Base-by-base conservation (phyloP, 192 early-diverging fungal species). In the Geranomyces variabilis region DNA sequence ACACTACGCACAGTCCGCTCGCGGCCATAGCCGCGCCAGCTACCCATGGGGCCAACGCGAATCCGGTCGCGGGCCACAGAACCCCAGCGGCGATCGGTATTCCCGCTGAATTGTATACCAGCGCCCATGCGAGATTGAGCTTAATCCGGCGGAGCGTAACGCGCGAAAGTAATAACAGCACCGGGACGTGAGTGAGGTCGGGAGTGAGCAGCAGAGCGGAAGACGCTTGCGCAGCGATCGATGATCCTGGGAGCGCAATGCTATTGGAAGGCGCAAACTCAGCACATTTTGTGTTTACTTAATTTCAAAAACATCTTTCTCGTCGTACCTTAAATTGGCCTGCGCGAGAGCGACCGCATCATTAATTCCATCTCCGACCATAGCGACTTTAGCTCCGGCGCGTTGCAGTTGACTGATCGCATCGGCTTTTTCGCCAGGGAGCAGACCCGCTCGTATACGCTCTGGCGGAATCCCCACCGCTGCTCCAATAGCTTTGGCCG, bases 341-440 rank as follows among this genome's bases (percentile, higher is more conserved):
- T 93, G 90, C 4, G 94, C 92, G 0, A 98, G 79, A 1, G 96
- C 96, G 46, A 93, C 88, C 4, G 94, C 90, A 80, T 96, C 96
- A 65, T 98, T 98, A 75, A 98, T 95, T 17, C 96, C 96, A 75
- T 98, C 96, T 26, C 96, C 96, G 7, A 94, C 87, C 92, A 98
- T 94, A 0, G 91, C 94, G 1, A 98, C 94, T 62, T 63, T 74
- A 19, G 47, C n/a, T 21, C 49, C 31, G 8, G 41, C 65, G 43
- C 30, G 64, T 59, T 89, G 89, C 9, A 91, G 72, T 19, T 83
- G 74, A 66, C 79, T 78, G 10, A 94, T 80, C 59, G 86, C 84
- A 29, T 81, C 83, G 0, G 86, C 86, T 67, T 94, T 94, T 57
- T 91, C 85, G 51, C 83, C 86, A 0, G 93, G 93, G 44, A 88